Conservation (phyloP, 331 rosid species). For the Quercus phellos region DNA sequence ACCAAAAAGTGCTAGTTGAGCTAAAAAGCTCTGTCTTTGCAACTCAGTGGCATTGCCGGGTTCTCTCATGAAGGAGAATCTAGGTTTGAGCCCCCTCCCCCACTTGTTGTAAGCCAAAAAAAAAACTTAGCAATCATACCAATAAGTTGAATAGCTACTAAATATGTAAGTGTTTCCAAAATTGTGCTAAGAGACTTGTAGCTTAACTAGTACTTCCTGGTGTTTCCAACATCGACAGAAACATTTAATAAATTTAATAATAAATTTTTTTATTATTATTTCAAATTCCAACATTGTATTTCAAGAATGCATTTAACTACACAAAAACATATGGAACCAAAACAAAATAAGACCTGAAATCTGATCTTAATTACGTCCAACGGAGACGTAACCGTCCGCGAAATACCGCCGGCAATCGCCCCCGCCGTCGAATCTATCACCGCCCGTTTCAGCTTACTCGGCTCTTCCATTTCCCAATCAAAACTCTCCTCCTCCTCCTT, state of each 20-base stretch:
- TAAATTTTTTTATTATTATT: too few species aligned
- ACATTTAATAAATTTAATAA: too few species aligned
- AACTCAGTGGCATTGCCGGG: too few species aligned
- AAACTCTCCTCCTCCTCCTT: conserved; percentile 24
- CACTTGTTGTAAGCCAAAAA: neutral
- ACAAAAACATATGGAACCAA: neutral
- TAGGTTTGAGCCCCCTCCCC: too few species aligned
- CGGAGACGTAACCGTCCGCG: conserved; percentile 89
- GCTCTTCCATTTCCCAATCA: conserved; percentile 62
- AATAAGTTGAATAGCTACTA: neutral
- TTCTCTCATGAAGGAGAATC: too few species aligned
- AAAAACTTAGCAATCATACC: neutral
- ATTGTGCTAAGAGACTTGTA: too few species aligned
- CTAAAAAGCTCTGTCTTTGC: too few species aligned
- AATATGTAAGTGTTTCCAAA: neutral
- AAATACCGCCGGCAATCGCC: conserved; percentile 77
- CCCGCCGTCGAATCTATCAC: conserved; percentile 68
- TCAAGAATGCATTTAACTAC: neutral
- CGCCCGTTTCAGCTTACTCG: conserved; percentile 63
- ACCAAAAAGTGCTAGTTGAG: too few species aligned
- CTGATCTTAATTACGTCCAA: conserved; percentile 96
- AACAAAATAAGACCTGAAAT: conserved; percentile 61
- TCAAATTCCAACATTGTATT: neutral
- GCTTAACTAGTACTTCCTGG: too few species aligned
- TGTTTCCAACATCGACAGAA: too few species aligned